These are phyloP conservation scores for Pyricularia grisea DNA, from an alignment of 2,329 filamentous ascomycete species.

Conservation along the genomic window DNA sequence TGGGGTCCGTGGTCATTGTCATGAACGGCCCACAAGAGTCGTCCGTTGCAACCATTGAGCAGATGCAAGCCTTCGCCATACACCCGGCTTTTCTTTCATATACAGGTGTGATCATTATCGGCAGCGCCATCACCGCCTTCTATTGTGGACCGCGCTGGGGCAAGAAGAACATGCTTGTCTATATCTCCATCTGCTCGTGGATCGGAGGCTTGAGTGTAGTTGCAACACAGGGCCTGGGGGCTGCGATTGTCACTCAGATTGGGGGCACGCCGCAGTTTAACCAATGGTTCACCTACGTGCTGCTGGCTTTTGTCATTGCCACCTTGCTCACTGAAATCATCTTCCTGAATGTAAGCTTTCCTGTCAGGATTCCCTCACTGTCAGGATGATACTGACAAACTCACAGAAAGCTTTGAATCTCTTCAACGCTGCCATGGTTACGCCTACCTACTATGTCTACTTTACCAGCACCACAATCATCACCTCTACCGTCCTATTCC, in stretches of 20 bases:
- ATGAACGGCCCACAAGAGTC: slow-evolving; percentile 85
- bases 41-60: slow-evolving; percentile 77
- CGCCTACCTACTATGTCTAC: slow-evolving; percentile 97
- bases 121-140: slow-evolving; percentile 60
- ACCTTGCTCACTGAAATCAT: slow-evolving; percentile 91
- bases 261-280: slow-evolving; percentile 83
- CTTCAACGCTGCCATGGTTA: slow-evolving; percentile 94
- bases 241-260: slow-evolving; percentile 82
- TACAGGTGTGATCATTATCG: slow-evolving; percentile 72
- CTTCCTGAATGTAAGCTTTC: slow-evolving; percentile 80
- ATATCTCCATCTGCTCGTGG: slow-evolving; percentile 91
- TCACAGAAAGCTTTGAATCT: slow-evolving; percentile 92
- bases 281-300: slow-evolving; percentile 91
- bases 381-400: not conserved
- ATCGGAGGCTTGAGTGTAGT: slow-evolving; percentile 92
- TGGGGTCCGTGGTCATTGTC: slow-evolving; percentile 88
- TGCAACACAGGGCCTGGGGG: slow-evolving; percentile 83
- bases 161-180: slow-evolving; percentile 96
- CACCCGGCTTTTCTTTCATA: slow-evolving; percentile 80
- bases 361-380: not conserved
- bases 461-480: slow-evolving; percentile 95
- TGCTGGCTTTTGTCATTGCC: slow-evolving; percentile 82
- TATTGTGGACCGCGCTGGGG: slow-evolving; percentile 83
- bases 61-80: slow-evolving; percentile 85
- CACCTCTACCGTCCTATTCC: slow-evolving; percentile 85